phyloP scores from a whole-genome alignment of 495 filamentous ascomycete genomes.

The Aspergillus wentii region DNA sequence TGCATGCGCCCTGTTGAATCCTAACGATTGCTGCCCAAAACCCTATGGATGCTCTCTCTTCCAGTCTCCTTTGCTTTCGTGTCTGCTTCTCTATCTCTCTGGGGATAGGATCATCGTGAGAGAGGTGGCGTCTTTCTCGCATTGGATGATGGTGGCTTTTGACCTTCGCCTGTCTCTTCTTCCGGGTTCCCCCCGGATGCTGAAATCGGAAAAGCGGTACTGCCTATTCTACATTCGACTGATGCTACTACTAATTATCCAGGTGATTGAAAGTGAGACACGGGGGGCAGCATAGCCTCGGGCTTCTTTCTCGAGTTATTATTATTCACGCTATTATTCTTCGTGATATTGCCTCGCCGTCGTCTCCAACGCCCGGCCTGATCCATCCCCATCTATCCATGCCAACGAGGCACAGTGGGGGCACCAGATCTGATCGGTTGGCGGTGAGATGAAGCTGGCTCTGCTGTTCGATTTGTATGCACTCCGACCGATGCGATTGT shows the following conservation, averaged over 20 bases:
- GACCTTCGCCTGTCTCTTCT: slow-evolving; percentile 8
- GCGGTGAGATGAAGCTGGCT: slow-evolving; percentile 3
- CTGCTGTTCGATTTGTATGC: not conserved
- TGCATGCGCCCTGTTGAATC: slow-evolving; percentile 19
- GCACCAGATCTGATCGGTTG: slow-evolving; percentile 2
- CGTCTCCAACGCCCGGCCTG: too few species aligned
- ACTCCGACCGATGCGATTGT: not conserved
- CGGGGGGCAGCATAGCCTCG: too few species aligned
- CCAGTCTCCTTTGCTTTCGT: slow-evolving; percentile 12
- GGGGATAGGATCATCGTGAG: slow-evolving; percentile 17
- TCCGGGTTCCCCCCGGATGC: slow-evolving; percentile 14
- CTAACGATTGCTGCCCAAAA: slow-evolving; percentile 39
- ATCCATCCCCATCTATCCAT: not conserved
- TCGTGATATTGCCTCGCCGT: too few species aligned
- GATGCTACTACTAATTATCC: too few species aligned
- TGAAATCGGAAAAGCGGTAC: too few species aligned
- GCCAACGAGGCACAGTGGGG: slow-evolving; percentile 1
- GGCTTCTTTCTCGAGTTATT: too few species aligned
- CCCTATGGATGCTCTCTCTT: too few species aligned
- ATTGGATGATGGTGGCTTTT: slow-evolving; percentile 19
- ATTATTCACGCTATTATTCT: too few species aligned
- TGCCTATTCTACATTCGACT: too few species aligned
- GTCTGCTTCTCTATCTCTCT: slow-evolving; percentile 12
- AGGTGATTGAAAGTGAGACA: slow-evolving; percentile 8
- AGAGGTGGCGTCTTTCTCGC: slow-evolving; percentile 18